Base-by-base conservation (phyloP, 371 early-diverging fungal species). In the Mucor plumbeus region DNA sequence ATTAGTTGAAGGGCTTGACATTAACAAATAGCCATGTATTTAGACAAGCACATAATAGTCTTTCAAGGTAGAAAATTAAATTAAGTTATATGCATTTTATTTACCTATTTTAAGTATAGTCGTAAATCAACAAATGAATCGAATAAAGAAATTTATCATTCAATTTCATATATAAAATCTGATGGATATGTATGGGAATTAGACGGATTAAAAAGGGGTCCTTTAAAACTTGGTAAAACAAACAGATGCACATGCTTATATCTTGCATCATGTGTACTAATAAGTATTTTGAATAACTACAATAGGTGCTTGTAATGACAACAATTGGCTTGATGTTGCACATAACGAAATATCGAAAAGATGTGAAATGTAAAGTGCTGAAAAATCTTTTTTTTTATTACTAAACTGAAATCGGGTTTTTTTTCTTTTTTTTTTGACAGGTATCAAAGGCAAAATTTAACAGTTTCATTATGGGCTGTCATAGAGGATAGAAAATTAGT, bases 181-280 rank as follows among this genome's bases (percentile, higher is more conserved):
- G 68, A 76, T 58, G 85, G 85, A 5, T 60, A 68, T 59, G 43
- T 82, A 59, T 82, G 79, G 80, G 85, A 85, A 58, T 61, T 84
- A 19, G 85, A 85, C 57, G 81, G 83, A n/a, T 68, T 85, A 8
- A 79, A 77, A 61, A 65, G 67, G 48, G 60, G 66, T 17, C 84
- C 85, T 4, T 41, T 73, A 36, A 70, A 64, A 61, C 60, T 79
- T 48, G 72, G 80, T 68, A 69, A 63, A 33, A 47, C 41, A 48
- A 48, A 48, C 21, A 48, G 48, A 48, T 48, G 48, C 48, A 48
- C 40, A 21, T 53, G 43, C 36, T 39, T 53, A 31, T 31, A 15
- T 38, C 36, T 39, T 47, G 41, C 39, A 34, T 48, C 17, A 53
- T 38, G 50, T 53, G 34, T 21, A 5, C 48, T 48, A 48, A 48